phyloP scores from a whole-genome alignment of 169 alveolate species.

The Plasmodium sp. region DNA sequence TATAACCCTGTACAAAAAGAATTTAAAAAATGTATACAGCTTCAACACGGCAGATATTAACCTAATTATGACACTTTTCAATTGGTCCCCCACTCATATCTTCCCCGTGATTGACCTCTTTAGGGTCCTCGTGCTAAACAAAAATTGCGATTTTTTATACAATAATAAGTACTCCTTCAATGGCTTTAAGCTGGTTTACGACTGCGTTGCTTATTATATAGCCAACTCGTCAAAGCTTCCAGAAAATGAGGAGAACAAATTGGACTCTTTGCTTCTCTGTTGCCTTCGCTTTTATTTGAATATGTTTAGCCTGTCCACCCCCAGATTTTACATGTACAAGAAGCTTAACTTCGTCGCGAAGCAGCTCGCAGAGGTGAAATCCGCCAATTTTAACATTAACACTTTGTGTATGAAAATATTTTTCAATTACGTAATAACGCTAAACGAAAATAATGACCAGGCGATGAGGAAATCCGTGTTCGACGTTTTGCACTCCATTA shows the following conservation, averaged over 20 bases:
- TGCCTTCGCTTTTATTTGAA: conserved; percentile 46
- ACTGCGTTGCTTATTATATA: conserved; percentile 41
- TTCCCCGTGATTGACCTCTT: conserved; percentile 60
- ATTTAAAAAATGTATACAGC: conserved; percentile 17
- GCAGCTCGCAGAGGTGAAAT: conserved; percentile 23
- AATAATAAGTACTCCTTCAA: conserved; percentile 54
- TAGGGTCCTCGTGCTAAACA: conserved; percentile 44
- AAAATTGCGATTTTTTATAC: conserved; percentile 45
- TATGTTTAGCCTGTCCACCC: conserved; percentile 59
- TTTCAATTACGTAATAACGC: conserved; percentile 25
- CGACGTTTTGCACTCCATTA: conserved; percentile 19
- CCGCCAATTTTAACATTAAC: conserved; percentile 33
- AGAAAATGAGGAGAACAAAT: conserved; percentile 25
- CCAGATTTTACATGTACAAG: conserved; percentile 59
- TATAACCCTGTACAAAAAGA: conserved; percentile 15
- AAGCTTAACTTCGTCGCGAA: conserved; percentile 22
- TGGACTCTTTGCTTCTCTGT: conserved; percentile 36
- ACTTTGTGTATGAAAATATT: conserved; percentile 24
- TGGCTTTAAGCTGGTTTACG: conserved; percentile 51
- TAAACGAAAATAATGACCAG: conserved; percentile 50
- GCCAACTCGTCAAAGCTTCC: background rate
- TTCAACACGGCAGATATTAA: conserved; percentile 61
- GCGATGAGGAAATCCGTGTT: conserved; percentile 33
- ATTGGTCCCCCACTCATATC: conserved; percentile 37
- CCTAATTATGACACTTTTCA: conserved; percentile 26